Conservation (phyloP, 176 grass and related monocot species). For the Dactylis glomerata region DNA sequence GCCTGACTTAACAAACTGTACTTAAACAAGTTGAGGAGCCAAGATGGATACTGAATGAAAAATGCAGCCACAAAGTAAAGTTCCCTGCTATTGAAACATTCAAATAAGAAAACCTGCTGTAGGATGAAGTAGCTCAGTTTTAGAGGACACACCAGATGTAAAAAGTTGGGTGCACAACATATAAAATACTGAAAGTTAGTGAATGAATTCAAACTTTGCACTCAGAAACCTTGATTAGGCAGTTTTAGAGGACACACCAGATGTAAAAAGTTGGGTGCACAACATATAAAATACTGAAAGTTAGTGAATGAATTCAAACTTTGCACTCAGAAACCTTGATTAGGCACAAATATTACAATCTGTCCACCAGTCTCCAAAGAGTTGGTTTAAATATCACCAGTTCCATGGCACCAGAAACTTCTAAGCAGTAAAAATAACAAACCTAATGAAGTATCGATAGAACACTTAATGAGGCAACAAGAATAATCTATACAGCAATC, state of each 20-base stretch:
- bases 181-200: not conserved
- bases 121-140: not conserved
- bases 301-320: not conserved
- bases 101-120: not conserved
- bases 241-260: not conserved
- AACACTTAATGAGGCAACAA: not conserved
- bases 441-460: not conserved
- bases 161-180: not conserved
- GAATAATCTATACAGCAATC: not conserved
- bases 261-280: not conserved
- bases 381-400: not conserved
- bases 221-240: not conserved
- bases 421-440: not conserved
- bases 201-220: not conserved
- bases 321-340: not conserved
- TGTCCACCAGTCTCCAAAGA: not conserved
- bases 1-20: not conserved
- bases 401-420: not conserved
- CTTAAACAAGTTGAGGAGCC: not conserved
- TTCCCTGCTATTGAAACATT: not conserved
- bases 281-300: not conserved
- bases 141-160: not conserved
- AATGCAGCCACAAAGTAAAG: not conserved
- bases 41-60: not conserved
- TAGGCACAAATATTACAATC: not conserved